Evolutionary conservation across 1,284 basidiomycete species (phyloP).

Genomic region (Coniferiporia sulphurascens): DNA sequence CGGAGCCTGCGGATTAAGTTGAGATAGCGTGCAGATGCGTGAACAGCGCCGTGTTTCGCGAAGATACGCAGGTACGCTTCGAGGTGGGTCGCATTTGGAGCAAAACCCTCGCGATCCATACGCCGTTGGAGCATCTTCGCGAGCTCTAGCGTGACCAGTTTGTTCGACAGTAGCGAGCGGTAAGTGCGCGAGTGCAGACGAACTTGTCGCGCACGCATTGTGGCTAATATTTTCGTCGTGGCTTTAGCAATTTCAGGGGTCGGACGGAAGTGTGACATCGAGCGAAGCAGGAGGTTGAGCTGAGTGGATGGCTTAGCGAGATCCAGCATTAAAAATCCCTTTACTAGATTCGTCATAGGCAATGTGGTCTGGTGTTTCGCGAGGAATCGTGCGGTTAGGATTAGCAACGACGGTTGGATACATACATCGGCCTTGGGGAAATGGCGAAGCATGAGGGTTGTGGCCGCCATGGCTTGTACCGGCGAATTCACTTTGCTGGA

Average conservation of each 20-base stretch:
- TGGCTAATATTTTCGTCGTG: constrained; percentile 38
- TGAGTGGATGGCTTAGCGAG: constrained; percentile 34
- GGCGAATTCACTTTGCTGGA: constrained; percentile 42
- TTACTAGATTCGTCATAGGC: constrained; percentile 38
- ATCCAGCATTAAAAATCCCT: constrained; percentile 39
- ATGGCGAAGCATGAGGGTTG: constrained; percentile 36
- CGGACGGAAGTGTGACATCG: constrained; percentile 40
- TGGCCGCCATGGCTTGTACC: constrained; percentile 35
- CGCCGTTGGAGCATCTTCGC: constrained; percentile 40
- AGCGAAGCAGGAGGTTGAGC: constrained; percentile 53
- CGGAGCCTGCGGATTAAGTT: constrained; percentile 32
- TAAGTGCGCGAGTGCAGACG: constrained; percentile 41
- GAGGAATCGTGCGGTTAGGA: constrained; percentile 45
- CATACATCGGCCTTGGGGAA: constrained; percentile 29
- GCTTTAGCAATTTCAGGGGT: constrained; percentile 37
- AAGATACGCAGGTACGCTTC: constrained; percentile 48
- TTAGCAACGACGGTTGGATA: constrained; percentile 39
- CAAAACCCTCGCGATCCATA: constrained; percentile 37
- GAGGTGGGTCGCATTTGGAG: constrained; percentile 39
- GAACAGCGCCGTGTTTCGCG: constrained; percentile 37
- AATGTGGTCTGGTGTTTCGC: constrained; percentile 42
- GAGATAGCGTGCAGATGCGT: constrained; percentile 37
- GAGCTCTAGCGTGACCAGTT: constrained; percentile 44
- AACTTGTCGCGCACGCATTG: constrained; percentile 41
- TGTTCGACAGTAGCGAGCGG: constrained; percentile 41